Evolutionary conservation across 306 rosid genomes (phyloP), one percentile per base, ranked within the genome.

Genomic region (Oemleria cerasiformis): DNA sequence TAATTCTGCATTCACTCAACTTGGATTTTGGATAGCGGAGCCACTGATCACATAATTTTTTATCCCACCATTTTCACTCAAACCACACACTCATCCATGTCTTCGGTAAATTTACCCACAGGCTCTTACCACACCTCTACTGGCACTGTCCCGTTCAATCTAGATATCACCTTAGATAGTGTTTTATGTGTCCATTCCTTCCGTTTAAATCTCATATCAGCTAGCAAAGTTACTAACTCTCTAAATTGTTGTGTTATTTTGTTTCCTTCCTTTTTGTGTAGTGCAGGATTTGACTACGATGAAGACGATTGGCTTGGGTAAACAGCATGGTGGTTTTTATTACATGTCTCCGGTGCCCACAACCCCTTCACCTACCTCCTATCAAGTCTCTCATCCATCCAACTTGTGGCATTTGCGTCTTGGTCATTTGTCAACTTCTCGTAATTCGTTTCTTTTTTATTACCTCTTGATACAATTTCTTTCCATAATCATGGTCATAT

Each of bases 241-340:
- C n/a, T 64, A 21, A 69, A 74, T 16, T 80, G 50, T 47, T 47
- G 17, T 47, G 50, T 3, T 3, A 58, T 11, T 56, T 63, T 25
- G 9, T 21, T 23, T 58, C 23, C 13, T 4, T 25, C 12, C 7
- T 3, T 45, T 47, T 13, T 75, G 50, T 47, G 50, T 10, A 4
- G 11, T 13, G 50, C 7, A 47, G 50, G 17, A 47, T 15, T 47
- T 47, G 50, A 15, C 7, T 47, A 3, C 2, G 59, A 49, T 47
- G 68, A 72, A 44, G 68, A 72, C 47, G 75, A 72, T 72, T 72
- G 67, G 75, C 45, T 59, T 6, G 47, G 38, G 75, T 43, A 72
- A 71, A 30, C 25, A 57, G 9, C 67, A 12, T 5, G 15, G 16
- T 57, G 50, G 50, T 47, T 12, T 47, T 47, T 47, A 47, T 16